Percentiles rank a stretch among this genome's conserved stretches.
Conservation (phyloP, 2,329 filamentous ascomycete genomes). For the Aspergillus pseudoglaucus region DNA sequence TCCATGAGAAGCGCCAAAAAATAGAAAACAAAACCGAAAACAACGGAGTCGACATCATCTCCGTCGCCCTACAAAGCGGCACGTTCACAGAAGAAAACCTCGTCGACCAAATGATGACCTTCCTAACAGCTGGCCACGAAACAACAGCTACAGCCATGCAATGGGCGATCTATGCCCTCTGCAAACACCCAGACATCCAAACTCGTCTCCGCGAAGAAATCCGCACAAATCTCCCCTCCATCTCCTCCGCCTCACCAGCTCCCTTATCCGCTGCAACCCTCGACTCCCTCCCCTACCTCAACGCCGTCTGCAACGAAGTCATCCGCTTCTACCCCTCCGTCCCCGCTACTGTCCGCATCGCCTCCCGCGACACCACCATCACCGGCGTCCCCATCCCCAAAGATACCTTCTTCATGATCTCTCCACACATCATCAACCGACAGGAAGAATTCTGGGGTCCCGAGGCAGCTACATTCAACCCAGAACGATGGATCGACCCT, state of each 20-base stretch:
- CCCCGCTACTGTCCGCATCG: constrained; percentile 61
- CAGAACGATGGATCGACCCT: constrained; percentile 63
- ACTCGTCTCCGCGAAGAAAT: constrained; percentile 62
- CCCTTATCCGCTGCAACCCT: constrained; percentile 55
- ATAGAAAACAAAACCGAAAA: constrained; percentile 25
- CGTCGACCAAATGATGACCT: constrained; percentile 87
- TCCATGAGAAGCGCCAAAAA: constrained; percentile 61
- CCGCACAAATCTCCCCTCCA: constrained; percentile 52
- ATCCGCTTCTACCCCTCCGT: constrained; percentile 69
- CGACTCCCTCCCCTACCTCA: constrained; percentile 70
- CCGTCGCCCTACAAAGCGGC: constrained; percentile 69
- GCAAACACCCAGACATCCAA: constrained; percentile 59
- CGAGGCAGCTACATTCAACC: constrained; percentile 68
- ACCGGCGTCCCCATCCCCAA: constrained; percentile 59
- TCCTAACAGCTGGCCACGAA: constrained; percentile 75
- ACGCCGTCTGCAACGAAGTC: constrained; percentile 71
- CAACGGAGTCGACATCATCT: constrained; percentile 65
- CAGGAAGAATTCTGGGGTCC: constrained; percentile 65
- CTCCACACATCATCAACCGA: constrained; percentile 63
- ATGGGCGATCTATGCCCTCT: constrained; percentile 69
- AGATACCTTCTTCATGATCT: constrained; percentile 62
- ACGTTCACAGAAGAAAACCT: constrained; percentile 71
- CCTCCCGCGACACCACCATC: constrained; percentile 61
- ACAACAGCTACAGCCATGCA: constrained; percentile 69
- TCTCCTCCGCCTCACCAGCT: constrained; percentile 52